Base-by-base conservation (phyloP, 2,329 filamentous ascomycete species). In the Penicillium expansum region DNA sequence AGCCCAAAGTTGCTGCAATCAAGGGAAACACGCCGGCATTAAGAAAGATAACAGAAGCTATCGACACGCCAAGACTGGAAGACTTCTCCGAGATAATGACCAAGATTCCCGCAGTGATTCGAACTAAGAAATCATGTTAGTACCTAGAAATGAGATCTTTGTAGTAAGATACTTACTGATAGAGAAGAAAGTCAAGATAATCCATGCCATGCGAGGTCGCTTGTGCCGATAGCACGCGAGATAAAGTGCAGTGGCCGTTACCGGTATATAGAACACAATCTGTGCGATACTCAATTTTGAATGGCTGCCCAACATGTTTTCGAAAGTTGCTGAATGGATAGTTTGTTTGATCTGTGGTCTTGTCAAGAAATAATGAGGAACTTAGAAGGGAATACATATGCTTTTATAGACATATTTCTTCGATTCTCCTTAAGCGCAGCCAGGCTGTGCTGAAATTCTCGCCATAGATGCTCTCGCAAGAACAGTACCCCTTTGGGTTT, bases 1-100 rank as follows among this genome's bases (percentile, higher is more conserved):
- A 57, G 7, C 64, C 66, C 24, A 67, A 48, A 8, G 66, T 68
- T 16, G 65, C 66, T 11, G 59, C 62, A 13, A 68, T 63, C 24
- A 67, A 58, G 6, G 66, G 66, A 39, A 67, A 60, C 20, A 67
- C 55, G n/a, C 65, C 66, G 9, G 63, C 56, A 48, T 63, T 67
- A 16, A 62, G 52, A 3, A 68, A 59, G 22, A 68, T 67, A 2
- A 54, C 33, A 0, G 61, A 45, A 9, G 61, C 65, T 10, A 67
- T 48, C 20, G 55, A 52, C 6, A 67, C 57, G 1, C 65, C 64
- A 1, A 30, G 60, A 16, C 20, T 55, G 16, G 55, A 53, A 8
- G 55, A 41, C 5, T 64, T 58, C 29, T 65, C 59, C 10, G 55
- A 56, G 5, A 63, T 30, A 41, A 66, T 59, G 11, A 63, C 53